These are phyloP conservation scores for Hapsidospora chrysogenum DNA, from an alignment of 495 filamentous ascomycete species.

Conservation along the genomic window DNA sequence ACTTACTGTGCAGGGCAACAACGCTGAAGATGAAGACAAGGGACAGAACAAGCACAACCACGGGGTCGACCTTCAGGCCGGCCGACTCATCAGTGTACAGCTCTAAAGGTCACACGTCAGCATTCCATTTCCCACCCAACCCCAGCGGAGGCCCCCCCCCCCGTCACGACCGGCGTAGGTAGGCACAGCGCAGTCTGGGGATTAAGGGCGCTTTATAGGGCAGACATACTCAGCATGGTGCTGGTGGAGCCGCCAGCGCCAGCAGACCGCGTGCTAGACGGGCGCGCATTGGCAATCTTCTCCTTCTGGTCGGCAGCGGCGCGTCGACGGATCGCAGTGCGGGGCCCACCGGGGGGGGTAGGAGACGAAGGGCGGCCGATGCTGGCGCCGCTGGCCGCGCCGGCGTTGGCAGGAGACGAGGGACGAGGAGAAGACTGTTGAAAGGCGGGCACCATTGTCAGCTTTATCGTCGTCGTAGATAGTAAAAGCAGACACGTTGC, in stretches of 20 bases:
- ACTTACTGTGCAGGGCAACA: slow-evolving; percentile 88
- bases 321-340: slow-evolving; percentile 82
- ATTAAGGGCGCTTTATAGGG: neutral
- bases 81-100: slow-evolving; percentile 99
- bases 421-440: slow-evolving; percentile 59
- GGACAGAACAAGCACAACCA: slow-evolving; percentile 85
- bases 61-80: slow-evolving; percentile 89
- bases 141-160: neutral
- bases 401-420: slow-evolving; percentile 37
- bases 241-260: slow-evolving; percentile 91
- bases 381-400: slow-evolving; percentile 41
- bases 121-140: neutral
- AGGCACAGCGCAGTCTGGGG: too few relatives aligned
- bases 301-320: slow-evolving; percentile 94
- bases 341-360: slow-evolving; percentile 80
- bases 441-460: neutral
- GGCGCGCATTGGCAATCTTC: slow-evolving; percentile 77
- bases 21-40: slow-evolving; percentile 98
- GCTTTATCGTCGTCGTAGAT: too few relatives aligned
- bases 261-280: slow-evolving; percentile 78
- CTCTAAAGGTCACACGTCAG: slow-evolving; percentile 20
- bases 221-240: slow-evolving; percentile 77
- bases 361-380: slow-evolving; percentile 70
- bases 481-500: too few relatives aligned
- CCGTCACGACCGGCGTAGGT: too few relatives aligned